Evolutionary conservation across 495 filamentous ascomycete species (phyloP).

Genomic region (Melanomma pulvis-pyrius): DNA sequence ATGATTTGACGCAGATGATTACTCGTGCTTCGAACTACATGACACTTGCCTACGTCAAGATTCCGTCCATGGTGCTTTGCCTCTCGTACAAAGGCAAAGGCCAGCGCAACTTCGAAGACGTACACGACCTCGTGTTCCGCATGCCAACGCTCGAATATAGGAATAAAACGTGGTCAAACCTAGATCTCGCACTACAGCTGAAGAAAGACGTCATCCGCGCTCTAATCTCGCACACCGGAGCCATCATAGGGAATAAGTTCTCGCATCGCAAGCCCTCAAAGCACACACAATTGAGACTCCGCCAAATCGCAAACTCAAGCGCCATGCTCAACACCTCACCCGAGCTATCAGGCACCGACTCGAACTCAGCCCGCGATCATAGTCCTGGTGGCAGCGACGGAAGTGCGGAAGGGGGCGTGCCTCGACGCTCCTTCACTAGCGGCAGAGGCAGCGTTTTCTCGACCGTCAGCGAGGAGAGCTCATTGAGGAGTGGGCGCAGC

Average conservation of each 20-base stretch:
- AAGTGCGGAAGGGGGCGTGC: conserved; percentile 10
- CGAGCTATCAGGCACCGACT: conserved; percentile 35
- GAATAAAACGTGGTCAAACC: conserved; percentile 99
- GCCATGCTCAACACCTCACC: conserved; percentile 50
- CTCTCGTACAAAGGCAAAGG: conserved; percentile 96
- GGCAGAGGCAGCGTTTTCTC: conserved; percentile 27
- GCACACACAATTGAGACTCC: conserved; percentile 65
- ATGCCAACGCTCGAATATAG: conserved; percentile 92
- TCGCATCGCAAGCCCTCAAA: conserved; percentile 64
- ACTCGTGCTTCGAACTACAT: conserved; percentile 93
- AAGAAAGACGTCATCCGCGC: conserved; percentile 95
- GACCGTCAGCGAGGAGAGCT: conserved; percentile 24
- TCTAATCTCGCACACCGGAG: conserved; percentile 90
- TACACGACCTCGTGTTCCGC: conserved; percentile 96
- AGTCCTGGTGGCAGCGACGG: conserved; percentile 26
- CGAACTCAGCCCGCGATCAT: conserved; percentile 24
- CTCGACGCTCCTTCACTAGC: conserved; percentile 26
- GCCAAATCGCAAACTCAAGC: conserved; percentile 69
- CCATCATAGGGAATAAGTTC: conserved; percentile 97
- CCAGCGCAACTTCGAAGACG: conserved; percentile 91
- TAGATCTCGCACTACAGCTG: conserved; percentile 86
- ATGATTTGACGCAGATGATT: conserved; percentile 99
- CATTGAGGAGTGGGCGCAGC: conserved; percentile 5
- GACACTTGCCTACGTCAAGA: conserved; percentile 93
- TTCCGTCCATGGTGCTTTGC: conserved; percentile 91